Conservation (phyloP, 148 eudicot species). For the Beta vulgaris region DNA sequence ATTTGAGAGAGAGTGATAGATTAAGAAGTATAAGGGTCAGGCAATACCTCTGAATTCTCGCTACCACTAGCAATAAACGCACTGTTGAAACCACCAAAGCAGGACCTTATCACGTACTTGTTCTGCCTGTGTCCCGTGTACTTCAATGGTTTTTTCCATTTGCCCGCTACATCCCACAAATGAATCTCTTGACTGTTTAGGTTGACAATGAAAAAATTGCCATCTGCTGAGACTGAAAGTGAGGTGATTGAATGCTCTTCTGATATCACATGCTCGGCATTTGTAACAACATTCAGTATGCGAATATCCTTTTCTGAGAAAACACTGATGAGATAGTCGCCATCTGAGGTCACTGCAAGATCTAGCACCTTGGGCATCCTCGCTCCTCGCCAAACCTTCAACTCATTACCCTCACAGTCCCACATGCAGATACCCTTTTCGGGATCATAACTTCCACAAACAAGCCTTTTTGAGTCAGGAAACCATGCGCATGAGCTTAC, state of each 20-base stretch:
- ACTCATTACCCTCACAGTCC: conserved; percentile 84
- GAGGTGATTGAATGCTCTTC: conserved; percentile 80
- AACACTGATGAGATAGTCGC: conserved; percentile 64
- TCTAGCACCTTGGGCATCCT: conserved; percentile 87
- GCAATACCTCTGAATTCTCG: conserved; percentile 77
- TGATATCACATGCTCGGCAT: conserved; percentile 59
- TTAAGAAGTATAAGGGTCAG: not conserved
- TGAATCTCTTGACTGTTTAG: conserved; percentile 94
- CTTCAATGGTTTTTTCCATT: conserved; percentile 59
- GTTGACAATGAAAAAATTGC: conserved; percentile 65
- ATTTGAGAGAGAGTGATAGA: not conserved
- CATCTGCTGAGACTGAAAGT: conserved; percentile 68
- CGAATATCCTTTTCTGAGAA: conserved; percentile 75
- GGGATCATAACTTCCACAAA: conserved; percentile 83
- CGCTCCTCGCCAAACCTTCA: conserved; percentile 83
- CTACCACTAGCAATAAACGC: conserved; percentile 90
- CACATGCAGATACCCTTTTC: conserved; percentile 88
- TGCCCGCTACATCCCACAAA: conserved; percentile 81
- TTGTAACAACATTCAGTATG: conserved; percentile 55
- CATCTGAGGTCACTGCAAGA: conserved; percentile 87
- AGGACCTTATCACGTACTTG: conserved; percentile 81
- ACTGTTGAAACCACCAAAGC: conserved; percentile 82
- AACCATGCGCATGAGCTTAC: conserved; percentile 98
- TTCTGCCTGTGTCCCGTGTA: conserved; percentile 79
- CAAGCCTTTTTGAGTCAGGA: conserved; percentile 78